Evolutionary conservation across 1,139 yeast genomes (phyloP), one percentile per base, ranked within the genome.

Genomic region (Spencermartinsiella ligniputridi): DNA sequence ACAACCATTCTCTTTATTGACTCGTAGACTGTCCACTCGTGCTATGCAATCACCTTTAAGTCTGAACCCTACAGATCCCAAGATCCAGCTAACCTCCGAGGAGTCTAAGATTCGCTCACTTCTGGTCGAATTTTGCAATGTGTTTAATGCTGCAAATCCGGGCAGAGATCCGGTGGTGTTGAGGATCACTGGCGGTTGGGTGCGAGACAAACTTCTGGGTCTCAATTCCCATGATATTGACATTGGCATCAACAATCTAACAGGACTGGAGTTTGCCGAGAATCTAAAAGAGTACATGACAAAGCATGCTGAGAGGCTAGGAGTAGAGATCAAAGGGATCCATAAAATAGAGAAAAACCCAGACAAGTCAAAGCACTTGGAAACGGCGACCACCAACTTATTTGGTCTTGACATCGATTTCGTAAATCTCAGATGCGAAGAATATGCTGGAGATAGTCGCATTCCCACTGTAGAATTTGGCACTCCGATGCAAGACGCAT

Each of bases 171-270:
- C 61, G 3, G 53, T 81, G 18, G 81, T 76, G 25, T 71, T 90
- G 17, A 67, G 99, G 51, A 85, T 92, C 55, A 90, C 97, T 0
- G 99, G 99, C 25, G 99, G 99, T 0, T 92, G 99, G 99, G 99
- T 92, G 3, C 75, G 99, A 56, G 99, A 92, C 64, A 92, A 92
- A 67, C 68, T 92, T 32, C 69, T 94, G 33, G 95, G 95, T 0
- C 72, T 75, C 40, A 80, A 78, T 25, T 82, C 94, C 44, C 81
- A 92, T 59, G 99, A 92, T 63, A 71, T 92, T 35, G 99, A 92
- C 58, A 86, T 92, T 45, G 97, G 97, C 5, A 77, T 94, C 46
- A 89, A 92, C 62, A 72, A 72, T 46, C 67, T 87, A 57, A 78
- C 95, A 0, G 99, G 99, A 0, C 88, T 85, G 59, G 81, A 81